Base-by-base conservation (phyloP, 208 protist species). In the Crithidia sp. region DNA sequence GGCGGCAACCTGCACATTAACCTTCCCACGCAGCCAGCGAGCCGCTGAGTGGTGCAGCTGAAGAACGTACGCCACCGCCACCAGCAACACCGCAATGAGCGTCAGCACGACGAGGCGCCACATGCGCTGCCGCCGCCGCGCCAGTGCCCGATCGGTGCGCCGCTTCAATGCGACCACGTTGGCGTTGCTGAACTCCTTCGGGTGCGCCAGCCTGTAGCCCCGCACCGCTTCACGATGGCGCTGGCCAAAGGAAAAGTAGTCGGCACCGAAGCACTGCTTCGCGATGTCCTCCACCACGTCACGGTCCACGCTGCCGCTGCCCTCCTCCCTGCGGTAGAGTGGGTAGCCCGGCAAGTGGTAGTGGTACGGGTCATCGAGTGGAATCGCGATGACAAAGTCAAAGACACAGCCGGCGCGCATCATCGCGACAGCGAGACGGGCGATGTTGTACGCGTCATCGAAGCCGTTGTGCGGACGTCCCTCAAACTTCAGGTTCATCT, bases 361-460 rank as follows among this genome's bases (percentile, higher is more conserved):
- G 74, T 95, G 81, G 64, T 81, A 90, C 19, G 43, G 59, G 52
- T 94, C 88, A 17, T 86, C 82, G 19, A 96, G 61, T 7, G 90
- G 88, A 58, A 96, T 89, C 43, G 79, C 67, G 3, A 91, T 43
- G 4, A 96, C 74, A 68, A 91, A 96, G 80, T 96, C 85, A 68
- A 96, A 89, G 17, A 95, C 71, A 72, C 92, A 96, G 49, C 92
- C 92, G 0, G 56, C 69, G 44, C 77, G 65, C 90, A 95, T 94
- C 92, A 96, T 93, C 39, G 84, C 81, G 54, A 96, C 69, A 4
- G 86, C 85, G 8, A 97, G 81, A 0, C 95, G 92, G 3, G 95
- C 92, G 62, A 98, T 98, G 77, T 98, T 98, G 53, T 87, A 81
- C 17, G 95, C 86, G 65, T 98, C 95, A 68, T 98, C 95, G 71